Evolutionary conservation across 2,329 filamentous ascomycete genomes (phyloP), one percentile per base, ranked within the genome.

Genomic region (Pseudogymnoascus sp.): DNA sequence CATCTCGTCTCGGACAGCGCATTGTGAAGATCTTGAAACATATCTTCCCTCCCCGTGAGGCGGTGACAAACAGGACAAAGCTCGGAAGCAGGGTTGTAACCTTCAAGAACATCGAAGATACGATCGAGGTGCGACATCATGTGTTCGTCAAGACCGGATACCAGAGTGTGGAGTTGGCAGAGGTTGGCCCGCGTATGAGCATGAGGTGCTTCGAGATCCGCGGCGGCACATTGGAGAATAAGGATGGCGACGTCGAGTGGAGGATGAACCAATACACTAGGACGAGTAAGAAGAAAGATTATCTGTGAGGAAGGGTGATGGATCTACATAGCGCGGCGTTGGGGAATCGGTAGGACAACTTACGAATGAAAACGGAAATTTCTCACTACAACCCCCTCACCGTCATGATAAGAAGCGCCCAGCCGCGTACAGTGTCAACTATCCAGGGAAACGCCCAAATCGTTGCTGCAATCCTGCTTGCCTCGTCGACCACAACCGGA

Each of bases 221-320:
- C 55, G 88, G 88, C 61, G 93, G 95, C 14, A 96, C 93, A 3
- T 79, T 97, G 64, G 95, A 97, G 73, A 96, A 93, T 71, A 96
- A 96, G 75, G 90, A 96, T 68, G 93, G 93, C 3, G 95, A 99
- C 76, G 87, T 96, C 4, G 95, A 99, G 77, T 99, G 95, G 95
- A 89, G 95, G 66, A 81, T 99, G 66, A 96, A 91, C 65, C 93
- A 97, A 73, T 99, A 96, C 75, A 99, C 93, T 7, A 83, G 95
- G 68, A 97, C 93, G 12, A 88, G 89, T 70, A 87, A 87, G 77
- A 97, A 97, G 85, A 97, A 97, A 86, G 91, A 96, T 72, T 96
- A 96, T 73, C 81, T 97, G 62, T 97, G 77, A 86, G 60, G 28
- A 37, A 18, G 38, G 33, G 63, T 68, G 55, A 68, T 61, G 68